phyloP scores from a whole-genome alignment of 352 stramenopile genomes.

The Phytophthora fragariae region DNA sequence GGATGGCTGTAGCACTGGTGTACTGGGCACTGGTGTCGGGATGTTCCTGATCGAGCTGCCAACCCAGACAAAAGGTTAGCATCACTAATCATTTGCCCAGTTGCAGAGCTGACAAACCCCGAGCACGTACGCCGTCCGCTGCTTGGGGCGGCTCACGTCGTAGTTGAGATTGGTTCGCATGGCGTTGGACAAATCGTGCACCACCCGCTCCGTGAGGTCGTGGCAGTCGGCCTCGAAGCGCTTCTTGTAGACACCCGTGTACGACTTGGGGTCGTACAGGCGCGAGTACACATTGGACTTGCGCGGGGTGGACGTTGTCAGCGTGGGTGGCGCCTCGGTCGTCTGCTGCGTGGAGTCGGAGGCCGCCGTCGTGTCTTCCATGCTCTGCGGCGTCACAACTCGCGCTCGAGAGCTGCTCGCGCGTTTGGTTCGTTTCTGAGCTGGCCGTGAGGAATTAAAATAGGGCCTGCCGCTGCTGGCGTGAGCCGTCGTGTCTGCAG shows the following conservation, averaged over 20 bases:
- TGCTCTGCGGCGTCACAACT: slow-evolving; percentile 17
- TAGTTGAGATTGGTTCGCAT: slow-evolving; percentile 69
- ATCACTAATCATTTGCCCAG: neutral
- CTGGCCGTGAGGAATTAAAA: slow-evolving; percentile 13
- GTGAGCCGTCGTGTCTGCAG: slow-evolving; percentile 1
- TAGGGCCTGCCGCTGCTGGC: neutral
- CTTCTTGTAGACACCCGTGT: slow-evolving; percentile 74
- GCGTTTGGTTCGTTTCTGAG: slow-evolving; percentile 23
- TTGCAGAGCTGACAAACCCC: neutral
- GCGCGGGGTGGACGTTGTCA: slow-evolving; percentile 19
- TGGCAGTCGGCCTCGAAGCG: slow-evolving; percentile 62
- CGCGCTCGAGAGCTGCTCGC: neutral
- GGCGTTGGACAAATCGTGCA: slow-evolving; percentile 62
- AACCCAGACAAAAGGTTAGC: slow-evolving; percentile 16
- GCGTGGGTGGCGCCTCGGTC: slow-evolving; percentile 9
- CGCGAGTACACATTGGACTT: slow-evolving; percentile 62
- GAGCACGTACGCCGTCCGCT: slow-evolving; percentile 50
- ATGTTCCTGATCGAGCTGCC: slow-evolving; percentile 15
- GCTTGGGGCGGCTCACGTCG: slow-evolving; percentile 54
- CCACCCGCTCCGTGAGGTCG: slow-evolving; percentile 56
- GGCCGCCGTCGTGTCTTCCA: slow-evolving; percentile 16
- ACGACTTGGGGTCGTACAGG: slow-evolving; percentile 66
- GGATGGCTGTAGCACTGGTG: slow-evolving; percentile 10
- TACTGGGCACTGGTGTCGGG: slow-evolving; percentile 9
- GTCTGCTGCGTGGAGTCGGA: slow-evolving; percentile 9